phyloP scores from a whole-genome alignment of 2,329 filamentous ascomycete genomes.

The Stemphylium beticola region DNA sequence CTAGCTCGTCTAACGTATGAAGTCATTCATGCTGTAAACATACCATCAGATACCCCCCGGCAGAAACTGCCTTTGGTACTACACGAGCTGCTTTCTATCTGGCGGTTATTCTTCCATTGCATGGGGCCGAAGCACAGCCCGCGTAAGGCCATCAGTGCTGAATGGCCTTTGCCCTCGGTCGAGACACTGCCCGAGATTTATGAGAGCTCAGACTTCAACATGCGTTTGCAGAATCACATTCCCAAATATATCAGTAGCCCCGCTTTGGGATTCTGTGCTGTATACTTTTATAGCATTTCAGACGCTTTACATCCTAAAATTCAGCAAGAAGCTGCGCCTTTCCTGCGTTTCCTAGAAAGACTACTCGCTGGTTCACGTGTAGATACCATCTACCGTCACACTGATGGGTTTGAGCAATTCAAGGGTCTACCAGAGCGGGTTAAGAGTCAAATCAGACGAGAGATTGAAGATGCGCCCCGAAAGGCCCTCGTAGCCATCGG shows the following conservation, averaged over 20 bases:
- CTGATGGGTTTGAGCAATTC: constrained; percentile 14
- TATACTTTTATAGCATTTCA: constrained; percentile 40
- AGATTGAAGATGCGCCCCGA: constrained; percentile 30
- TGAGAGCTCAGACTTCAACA: constrained; percentile 21
- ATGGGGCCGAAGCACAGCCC: constrained; percentile 22
- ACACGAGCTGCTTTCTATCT: constrained; percentile 40
- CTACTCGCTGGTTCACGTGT: constrained; percentile 32
- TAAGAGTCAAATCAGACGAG: constrained; percentile 19
- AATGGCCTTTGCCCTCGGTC: constrained; percentile 35
- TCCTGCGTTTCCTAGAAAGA: constrained; percentile 33
- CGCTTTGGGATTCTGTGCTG: constrained; percentile 36
- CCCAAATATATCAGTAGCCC: constrained; percentile 25
- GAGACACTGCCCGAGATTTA: constrained; percentile 12
- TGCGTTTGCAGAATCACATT: constrained; percentile 34
- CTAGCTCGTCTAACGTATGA: constrained; percentile 35
- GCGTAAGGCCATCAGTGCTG: constrained; percentile 25
- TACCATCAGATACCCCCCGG: constrained; percentile 1
- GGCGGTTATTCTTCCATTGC: constrained; percentile 44
- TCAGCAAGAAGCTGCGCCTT: constrained; percentile 33
- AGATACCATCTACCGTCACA: constrained; percentile 17
- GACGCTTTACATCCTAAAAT: constrained; percentile 23
- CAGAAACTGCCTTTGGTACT: constrained; percentile 28
- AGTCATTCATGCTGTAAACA: constrained; percentile 24
- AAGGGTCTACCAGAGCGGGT: constrained; percentile 23
- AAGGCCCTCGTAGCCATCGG: constrained; percentile 28